phyloP scores from a whole-genome alignment of 1,284 basidiomycete genomes.

The Golubevia pallescens region DNA sequence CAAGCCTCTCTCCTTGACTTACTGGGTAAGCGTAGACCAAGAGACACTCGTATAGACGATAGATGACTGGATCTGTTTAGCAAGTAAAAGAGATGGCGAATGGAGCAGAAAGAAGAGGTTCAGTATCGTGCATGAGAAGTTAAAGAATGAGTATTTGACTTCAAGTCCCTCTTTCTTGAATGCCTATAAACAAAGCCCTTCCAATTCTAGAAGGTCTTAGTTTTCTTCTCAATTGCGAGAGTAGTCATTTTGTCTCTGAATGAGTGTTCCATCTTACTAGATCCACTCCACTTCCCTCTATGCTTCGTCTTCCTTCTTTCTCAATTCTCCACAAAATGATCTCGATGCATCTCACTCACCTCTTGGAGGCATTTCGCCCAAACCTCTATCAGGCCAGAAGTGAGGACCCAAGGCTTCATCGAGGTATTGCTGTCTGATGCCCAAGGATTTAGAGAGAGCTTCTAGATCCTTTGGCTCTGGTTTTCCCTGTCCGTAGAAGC shows the following conservation, averaged over 20 bases:
- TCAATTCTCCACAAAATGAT: no score
- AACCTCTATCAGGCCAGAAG: constrained; percentile 42
- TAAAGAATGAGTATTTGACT: not conserved
- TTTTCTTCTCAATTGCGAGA: no score
- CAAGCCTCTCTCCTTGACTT: no score
- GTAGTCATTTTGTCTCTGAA: no score
- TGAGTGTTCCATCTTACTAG: no score
- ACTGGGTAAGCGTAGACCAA: constrained; percentile 38
- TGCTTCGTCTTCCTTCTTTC: no score
- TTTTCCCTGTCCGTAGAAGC: constrained; percentile 57
- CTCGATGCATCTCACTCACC: constrained; percentile 12
- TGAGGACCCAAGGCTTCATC: constrained; percentile 29
- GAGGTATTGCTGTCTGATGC: constrained; percentile 22
- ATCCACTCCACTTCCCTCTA: no score
- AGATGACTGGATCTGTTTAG: constrained; percentile 25
- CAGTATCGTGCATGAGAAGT: not conserved
- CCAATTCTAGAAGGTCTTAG: no score
- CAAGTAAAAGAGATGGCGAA: constrained; percentile 26
- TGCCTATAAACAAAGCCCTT: no score
- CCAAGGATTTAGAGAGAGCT: constrained; percentile 26
- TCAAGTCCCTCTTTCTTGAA: no score
- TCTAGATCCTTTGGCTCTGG: constrained; percentile 32
- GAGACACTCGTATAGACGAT: constrained; percentile 34
- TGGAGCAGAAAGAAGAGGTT: not conserved
- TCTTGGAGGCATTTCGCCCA: constrained; percentile 43